phyloP scores from a whole-genome alignment of 2,329 filamentous ascomycete genomes.

The Aspergillus sojae region DNA sequence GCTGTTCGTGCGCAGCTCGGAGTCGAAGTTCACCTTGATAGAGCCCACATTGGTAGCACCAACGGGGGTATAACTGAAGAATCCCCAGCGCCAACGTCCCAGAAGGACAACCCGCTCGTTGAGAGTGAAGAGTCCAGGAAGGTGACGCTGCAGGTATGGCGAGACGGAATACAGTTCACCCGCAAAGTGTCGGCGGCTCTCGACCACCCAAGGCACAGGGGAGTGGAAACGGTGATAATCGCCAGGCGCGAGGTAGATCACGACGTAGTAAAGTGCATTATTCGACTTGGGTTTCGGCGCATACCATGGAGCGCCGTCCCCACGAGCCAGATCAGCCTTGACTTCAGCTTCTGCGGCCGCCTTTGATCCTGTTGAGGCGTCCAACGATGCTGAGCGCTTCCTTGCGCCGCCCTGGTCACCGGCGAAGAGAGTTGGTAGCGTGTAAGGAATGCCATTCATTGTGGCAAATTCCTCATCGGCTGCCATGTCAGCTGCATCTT shows the following conservation, averaged over 20 bases:
- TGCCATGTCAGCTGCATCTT: constrained; percentile 66
- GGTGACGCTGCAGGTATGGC: constrained; percentile 87
- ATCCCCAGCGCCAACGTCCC: constrained; percentile 93
- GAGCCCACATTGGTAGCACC: constrained; percentile 97
- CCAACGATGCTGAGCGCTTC: constrained; percentile 59
- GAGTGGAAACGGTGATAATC: constrained; percentile 99
- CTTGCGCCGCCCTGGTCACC: constrained; percentile 56
- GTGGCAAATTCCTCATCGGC: constrained; percentile 90
- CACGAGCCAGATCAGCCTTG: constrained; percentile 76
- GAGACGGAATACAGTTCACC: constrained; percentile 95
- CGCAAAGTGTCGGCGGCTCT: constrained; percentile 93
- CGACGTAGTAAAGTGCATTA: constrained; percentile 82
- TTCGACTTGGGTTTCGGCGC: constrained; percentile 63
- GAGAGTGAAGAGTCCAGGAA: constrained; percentile 92
- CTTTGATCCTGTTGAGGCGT: constrained; percentile 71
- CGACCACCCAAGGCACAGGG: constrained; percentile 91
- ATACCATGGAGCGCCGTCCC: constrained; percentile 68
- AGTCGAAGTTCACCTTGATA: constrained; percentile 96
- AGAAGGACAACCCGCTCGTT: constrained; percentile 95
- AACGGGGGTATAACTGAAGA: constrained; percentile 94
- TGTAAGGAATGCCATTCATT: constrained; percentile 95
- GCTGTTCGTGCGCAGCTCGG: constrained; percentile 88
- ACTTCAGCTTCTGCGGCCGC: constrained; percentile 80
- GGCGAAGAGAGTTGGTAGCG: constrained; percentile 82
- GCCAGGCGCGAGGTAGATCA: constrained; percentile 93